phyloP scores from a whole-genome alignment of 139 green algal species.

The Chlorella sp. region DNA sequence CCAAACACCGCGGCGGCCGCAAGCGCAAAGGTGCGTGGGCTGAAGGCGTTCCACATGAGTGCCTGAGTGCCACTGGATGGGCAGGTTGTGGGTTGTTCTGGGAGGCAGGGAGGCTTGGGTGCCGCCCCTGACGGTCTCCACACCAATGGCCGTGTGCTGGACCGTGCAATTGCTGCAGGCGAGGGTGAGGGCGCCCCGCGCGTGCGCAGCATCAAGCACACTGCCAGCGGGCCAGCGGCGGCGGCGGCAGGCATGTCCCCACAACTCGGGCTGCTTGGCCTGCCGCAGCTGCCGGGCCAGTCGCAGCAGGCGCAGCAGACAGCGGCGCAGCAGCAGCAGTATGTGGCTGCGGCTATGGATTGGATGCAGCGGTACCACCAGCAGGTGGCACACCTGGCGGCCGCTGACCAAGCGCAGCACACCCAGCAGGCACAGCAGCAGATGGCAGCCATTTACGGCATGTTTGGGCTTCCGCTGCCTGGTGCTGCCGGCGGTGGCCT shows the following conservation, averaged over 20 bases:
- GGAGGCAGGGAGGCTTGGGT: neutral
- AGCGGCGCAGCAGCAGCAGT: constrained; percentile 8
- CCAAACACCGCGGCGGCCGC: constrained; percentile 1
- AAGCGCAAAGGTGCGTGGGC: constrained; percentile 21
- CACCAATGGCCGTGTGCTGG: neutral
- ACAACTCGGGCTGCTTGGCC: neutral
- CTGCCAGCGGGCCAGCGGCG: neutral
- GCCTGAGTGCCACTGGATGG: neutral
- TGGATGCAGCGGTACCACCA: constrained; percentile 20
- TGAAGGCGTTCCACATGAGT: neutral
- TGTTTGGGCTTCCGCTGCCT: constrained; percentile 14
- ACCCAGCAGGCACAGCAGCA: constrained; percentile 21
- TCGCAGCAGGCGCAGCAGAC: neutral
- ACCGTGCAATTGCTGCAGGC: neutral
- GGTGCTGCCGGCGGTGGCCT: too few relatives aligned
- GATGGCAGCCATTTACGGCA: constrained; percentile 15
- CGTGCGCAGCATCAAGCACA: neutral
- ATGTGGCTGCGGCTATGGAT: neutral
- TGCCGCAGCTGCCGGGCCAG: neutral
- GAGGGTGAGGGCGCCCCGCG: neutral
- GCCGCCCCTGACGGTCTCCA: neutral
- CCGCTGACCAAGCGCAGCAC: neutral
- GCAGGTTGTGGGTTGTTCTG: too few relatives aligned
- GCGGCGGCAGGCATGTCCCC: neutral
- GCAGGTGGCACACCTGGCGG: neutral